Base-by-base conservation (phyloP, 495 filamentous ascomycete species). In the Cenococcum geophilum region DNA sequence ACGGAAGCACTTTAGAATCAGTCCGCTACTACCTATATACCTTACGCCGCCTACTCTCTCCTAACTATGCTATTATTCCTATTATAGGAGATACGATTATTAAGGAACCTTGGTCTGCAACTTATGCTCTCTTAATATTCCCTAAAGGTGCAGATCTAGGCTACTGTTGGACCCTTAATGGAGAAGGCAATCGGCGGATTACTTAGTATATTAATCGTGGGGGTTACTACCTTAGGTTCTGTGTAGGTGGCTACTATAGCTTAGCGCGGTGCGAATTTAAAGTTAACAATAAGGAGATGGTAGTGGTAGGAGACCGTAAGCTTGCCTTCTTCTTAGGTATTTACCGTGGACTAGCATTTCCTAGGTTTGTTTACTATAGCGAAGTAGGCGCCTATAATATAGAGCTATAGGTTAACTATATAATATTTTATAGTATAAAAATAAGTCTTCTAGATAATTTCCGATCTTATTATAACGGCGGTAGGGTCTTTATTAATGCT, bases 191-290 rank as follows among this genome's bases (percentile, higher is more conserved):
- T 71, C 79, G 86, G 40, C 80, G 78, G 57, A 97, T 98, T 71
- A 76, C 78, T 18, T 85, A 91, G 61, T 98, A 86, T 71, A 89
- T 98, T 49, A 86, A 86, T 56, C 76, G 82, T n/a, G 93, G 93
- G 11, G 93, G 93, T 4, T 74, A 77, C 1, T 98, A 92, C 70
- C 78, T 97, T 21, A 95, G 93, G 4, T 84, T 98, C 62, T 98
- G 93, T 69, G 95, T 95, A 40, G 93, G 93, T 11, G 93, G 89
- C 5, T 98, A 97, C 74, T 98, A 96, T 68, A 95, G 88, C 4
- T 83, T 78, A 60, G 75, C 79, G 54, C 76, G 78, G 55, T 96
- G 92, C 68, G 95, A 97, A 68, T 98, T 97, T 59, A 92, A 97
- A 74, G 85, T 92, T 1, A 89, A 90, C 1, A 83, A 93, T 70